A percentile compares a stretch with the other conserved stretches of the same genome.
These are phyloP conservation scores for Stephania japonica DNA, from an alignment of 164 flowering plant genomes.

Conservation along the genomic window DNA sequence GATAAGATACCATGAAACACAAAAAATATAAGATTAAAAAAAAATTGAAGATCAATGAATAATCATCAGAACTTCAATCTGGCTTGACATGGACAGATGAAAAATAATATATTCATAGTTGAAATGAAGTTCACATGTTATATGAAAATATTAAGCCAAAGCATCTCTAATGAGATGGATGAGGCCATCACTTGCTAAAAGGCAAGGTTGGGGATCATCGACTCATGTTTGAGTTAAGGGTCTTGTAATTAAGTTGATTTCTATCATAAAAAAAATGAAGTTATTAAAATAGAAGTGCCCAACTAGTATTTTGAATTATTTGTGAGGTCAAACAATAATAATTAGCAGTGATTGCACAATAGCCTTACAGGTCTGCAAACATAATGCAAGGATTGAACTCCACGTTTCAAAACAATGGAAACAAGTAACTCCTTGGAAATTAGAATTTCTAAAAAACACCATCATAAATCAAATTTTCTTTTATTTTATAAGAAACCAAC, in stretches of 20 bases:
- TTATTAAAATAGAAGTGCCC: background rate
- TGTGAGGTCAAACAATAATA: background rate
- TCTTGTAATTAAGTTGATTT: no score
- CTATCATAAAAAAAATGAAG: no score
- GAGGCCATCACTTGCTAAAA: no score
- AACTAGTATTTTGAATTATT: background rate
- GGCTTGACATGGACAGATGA: background rate
- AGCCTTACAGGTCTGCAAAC: background rate
- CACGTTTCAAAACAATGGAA: background rate
- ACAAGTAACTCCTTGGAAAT: background rate
- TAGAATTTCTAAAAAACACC: background rate
- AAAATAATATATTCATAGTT: no score
- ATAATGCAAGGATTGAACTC: background rate
- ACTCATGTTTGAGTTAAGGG: no score
- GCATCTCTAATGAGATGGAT: no score
- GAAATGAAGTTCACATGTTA: no score
- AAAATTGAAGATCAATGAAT: background rate
- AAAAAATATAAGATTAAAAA: background rate
- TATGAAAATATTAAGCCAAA: no score
- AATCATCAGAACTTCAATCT: background rate
- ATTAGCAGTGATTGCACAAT: background rate
- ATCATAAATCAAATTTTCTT: background rate
- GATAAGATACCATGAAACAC: background rate
- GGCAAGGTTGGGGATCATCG: no score
- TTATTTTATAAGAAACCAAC: no score